Evolutionary conservation across 805 yeast genomes (phyloP).

Genomic region (Millerozyma miso): DNA sequence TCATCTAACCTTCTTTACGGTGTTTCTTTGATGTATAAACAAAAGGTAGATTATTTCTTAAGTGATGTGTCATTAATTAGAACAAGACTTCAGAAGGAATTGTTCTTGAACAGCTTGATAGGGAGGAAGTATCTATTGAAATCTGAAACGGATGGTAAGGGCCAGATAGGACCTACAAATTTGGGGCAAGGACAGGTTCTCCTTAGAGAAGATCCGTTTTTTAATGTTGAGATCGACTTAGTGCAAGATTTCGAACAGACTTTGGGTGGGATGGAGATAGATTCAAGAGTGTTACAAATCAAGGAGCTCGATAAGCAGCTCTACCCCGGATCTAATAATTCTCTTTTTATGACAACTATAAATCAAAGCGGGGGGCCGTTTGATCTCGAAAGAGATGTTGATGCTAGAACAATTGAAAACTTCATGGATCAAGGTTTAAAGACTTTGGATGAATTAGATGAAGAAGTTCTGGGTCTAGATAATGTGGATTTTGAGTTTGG

Average conservation of each 20-base stretch:
- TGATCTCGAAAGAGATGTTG: slow-evolving; percentile 1
- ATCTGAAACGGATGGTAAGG: neutral
- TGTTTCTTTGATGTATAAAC: slow-evolving; percentile 43
- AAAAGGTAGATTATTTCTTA: slow-evolving; percentile 46
- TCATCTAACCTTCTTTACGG: slow-evolving; percentile 47
- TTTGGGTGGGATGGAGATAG: slow-evolving; percentile 4
- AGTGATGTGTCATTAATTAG: slow-evolving; percentile 19
- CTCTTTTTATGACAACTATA: neutral
- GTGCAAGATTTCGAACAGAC: slow-evolving; percentile 10
- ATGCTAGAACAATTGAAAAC: slow-evolving; percentile 9
- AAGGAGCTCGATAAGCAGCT: slow-evolving; percentile 9
- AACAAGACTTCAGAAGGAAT: slow-evolving; percentile 9
- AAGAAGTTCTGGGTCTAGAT: slow-evolving; percentile 4
- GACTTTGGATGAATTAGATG: slow-evolving; percentile 6
- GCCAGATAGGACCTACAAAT: neutral
- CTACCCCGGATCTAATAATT: neutral
- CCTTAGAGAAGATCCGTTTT: slow-evolving; percentile 21
- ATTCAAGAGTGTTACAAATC: slow-evolving; percentile 15
- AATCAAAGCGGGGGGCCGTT: neutral
- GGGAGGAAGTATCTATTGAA: neutral
- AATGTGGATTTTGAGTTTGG: slow-evolving; percentile 20
- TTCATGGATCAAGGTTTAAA: slow-evolving; percentile 11
- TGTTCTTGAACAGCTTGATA: slow-evolving; percentile 3
- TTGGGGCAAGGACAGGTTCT: slow-evolving; percentile 4
- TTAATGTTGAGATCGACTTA: slow-evolving; percentile 22